Conservation (phyloP, 2,329 filamentous ascomycete species). For the Xylariaceae sp. region DNA sequence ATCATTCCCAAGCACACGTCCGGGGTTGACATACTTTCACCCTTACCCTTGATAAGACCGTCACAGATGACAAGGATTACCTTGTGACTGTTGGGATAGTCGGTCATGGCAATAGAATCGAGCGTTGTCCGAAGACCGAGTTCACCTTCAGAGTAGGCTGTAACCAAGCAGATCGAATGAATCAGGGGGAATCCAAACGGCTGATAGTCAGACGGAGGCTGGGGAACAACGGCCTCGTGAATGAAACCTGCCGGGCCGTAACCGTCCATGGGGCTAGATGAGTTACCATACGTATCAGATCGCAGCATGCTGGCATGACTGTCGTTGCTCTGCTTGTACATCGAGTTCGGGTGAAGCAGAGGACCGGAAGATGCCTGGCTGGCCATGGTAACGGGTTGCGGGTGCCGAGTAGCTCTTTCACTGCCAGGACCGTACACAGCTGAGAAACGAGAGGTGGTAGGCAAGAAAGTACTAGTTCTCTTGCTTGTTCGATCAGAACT, state of each 20-base stretch:
- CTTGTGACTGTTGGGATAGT: slow-evolving; percentile 99
- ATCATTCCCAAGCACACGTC: slow-evolving; percentile 91
- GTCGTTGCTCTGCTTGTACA: slow-evolving; percentile 65
- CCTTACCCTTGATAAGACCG: slow-evolving; percentile 93
- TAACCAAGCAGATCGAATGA: slow-evolving; percentile 90
- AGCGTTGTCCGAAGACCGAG: slow-evolving; percentile 89
- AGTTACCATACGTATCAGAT: slow-evolving; percentile 49
- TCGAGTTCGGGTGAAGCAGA: slow-evolving; percentile 62
- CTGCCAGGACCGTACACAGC: slow-evolving; percentile 66
- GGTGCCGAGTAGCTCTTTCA: slow-evolving; percentile 51
- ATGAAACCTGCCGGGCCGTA: slow-evolving; percentile 90
- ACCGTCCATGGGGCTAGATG: slow-evolving; percentile 57
- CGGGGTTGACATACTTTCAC: slow-evolving; percentile 79
- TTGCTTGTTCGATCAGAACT: slow-evolving; percentile 67
- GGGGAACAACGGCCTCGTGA: slow-evolving; percentile 90
- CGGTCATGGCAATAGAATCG: slow-evolving; percentile 93
- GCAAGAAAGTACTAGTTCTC: slow-evolving; percentile 77
- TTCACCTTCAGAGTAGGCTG: slow-evolving; percentile 92
- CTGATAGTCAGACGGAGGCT: slow-evolving; percentile 94
- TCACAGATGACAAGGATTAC: slow-evolving; percentile 94
- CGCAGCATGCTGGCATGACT: slow-evolving; percentile 62
- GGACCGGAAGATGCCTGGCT: slow-evolving; percentile 75
- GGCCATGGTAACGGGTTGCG: slow-evolving; percentile 83
- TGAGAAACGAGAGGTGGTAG: slow-evolving; percentile 91
- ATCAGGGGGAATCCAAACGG: slow-evolving; percentile 93